These are phyloP conservation scores for Rhizophora apiculata DNA, from an alignment of 345 rosid species.

Conservation along the genomic window DNA sequence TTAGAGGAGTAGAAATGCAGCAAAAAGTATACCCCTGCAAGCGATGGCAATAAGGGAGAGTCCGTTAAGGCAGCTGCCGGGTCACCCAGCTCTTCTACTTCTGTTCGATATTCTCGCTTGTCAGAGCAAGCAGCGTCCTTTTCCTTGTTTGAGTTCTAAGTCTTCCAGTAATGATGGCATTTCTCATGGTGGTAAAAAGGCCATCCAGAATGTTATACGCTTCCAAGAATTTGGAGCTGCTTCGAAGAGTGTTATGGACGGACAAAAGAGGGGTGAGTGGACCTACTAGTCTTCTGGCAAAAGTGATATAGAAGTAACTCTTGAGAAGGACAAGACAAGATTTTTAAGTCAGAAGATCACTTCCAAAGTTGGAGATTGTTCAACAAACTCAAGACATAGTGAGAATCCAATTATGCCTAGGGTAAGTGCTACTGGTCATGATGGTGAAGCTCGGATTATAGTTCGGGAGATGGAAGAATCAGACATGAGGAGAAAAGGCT, in stretches of 20 bases:
- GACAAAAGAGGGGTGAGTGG: conserved; percentile 32
- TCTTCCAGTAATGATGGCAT: conserved; percentile 32
- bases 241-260: conserved; percentile 38
- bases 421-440: conserved; percentile 17
- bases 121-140: conserved; percentile 22
- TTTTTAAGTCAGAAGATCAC: conserved; percentile 14
- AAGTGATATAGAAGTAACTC: conserved; percentile 10
- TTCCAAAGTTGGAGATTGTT: conserved; percentile 18
- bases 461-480: conserved; percentile 11
- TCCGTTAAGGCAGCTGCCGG: conserved; percentile 23
- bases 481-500: conserved; percentile 10
- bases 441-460: conserved; percentile 17
- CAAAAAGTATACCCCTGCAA: conserved; percentile 23
- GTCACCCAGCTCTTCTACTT: conserved; percentile 26
- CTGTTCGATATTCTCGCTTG: conserved; percentile 25
- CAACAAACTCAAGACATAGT: conserved; percentile 15
- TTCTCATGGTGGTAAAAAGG: conserved; percentile 36
- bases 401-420: conserved; percentile 7
- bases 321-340: conserved; percentile 23
- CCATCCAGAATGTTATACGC: conserved; percentile 28
- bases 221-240: conserved; percentile 40
- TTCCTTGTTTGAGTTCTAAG: conserved; percentile 22
- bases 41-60: conserved; percentile 29
- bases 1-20: conserved; percentile 60
- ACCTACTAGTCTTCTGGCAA: conserved; percentile 28